Evolutionary conservation across 805 yeast species (phyloP), one percentile per base, ranked within the genome.

Genomic region (Starmerella ratchasimensis): DNA sequence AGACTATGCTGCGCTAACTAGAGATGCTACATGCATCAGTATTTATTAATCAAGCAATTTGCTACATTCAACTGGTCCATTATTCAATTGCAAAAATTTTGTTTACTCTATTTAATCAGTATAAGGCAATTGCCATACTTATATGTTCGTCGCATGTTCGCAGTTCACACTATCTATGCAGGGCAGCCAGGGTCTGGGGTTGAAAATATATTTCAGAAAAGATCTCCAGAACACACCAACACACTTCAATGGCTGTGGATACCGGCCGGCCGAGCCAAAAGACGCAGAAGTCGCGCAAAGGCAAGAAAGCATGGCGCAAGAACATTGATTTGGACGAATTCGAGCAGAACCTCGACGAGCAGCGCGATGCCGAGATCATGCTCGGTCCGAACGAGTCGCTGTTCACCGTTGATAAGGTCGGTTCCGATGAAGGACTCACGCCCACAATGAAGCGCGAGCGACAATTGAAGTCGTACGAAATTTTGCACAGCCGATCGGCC

Each of bases 261-360:
- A 40, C 46, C 4, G 51, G 50, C 17, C 29, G 52, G 14, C 54
- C 86, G 11, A 56, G 71, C 17, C 74, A 69, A 48, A 68, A 65
- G 48, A 62, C 62, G 31, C 95, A 86, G 60, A 54, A 79, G 4
- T 83, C 95, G 6, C 70, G 97, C 53, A 90, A 90, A 64, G 94
- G 94, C 31, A 88, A 81, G 68, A 77, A 71, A 56, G 75, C 94
- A 4, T 82, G 96, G 93, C 73, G 94, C 56, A 83, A 83, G 60
- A 82, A 90, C 58, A 80, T 90, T 41, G 94, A 90, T 57, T 62
- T 90, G 15, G 74, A 72, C 18, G 95, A 83, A 46, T 64, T 90
- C 34, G 83, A 80, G 52, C 58, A 61, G 23, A 79, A 78, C 10
- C 61, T 88, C 28, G 88, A 77, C 48, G 74, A 70, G 31, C 66